Conservation (phyloP, 2,329 filamentous ascomycete genomes). For the Trichoderma sp. region DNA sequence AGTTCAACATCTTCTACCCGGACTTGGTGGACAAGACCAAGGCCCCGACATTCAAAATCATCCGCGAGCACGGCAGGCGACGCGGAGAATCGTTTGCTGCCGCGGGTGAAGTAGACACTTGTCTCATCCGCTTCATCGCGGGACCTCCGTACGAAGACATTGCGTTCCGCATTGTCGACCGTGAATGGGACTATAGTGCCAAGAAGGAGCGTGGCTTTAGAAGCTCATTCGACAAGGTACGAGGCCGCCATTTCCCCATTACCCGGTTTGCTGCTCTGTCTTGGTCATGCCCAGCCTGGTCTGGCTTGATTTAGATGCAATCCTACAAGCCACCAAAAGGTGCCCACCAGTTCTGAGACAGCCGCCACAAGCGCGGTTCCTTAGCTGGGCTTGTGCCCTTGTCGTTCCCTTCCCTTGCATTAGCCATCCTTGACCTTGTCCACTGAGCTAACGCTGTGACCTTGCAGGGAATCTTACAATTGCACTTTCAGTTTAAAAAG, state of each 20-base stretch:
- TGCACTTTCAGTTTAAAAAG: slow-evolving; percentile 99
- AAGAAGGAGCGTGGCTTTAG: slow-evolving; percentile 93
- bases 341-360: background rate
- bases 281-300: slow-evolving; percentile 13
- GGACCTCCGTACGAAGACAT: slow-evolving; percentile 96
- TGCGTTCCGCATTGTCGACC: slow-evolving; percentile 94
- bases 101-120: slow-evolving; percentile 95
- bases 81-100: slow-evolving; percentile 89
- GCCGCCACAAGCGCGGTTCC: slow-evolving; percentile 18
- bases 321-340: background rate
- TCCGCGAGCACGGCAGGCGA: slow-evolving; percentile 85
- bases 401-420: background rate
- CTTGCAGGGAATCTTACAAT: slow-evolving; percentile 79
- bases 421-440: slow-evolving; percentile 16
- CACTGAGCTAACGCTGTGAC: slow-evolving; percentile 4
- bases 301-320: slow-evolving; percentile 9
- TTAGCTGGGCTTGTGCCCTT: background rate
- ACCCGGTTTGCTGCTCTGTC: slow-evolving; percentile 20
- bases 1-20: slow-evolving; percentile 99
- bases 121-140: slow-evolving; percentile 91
- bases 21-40: slow-evolving; percentile 93
- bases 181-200: slow-evolving; percentile 98
- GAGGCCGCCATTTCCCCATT: slow-evolving; percentile 31
- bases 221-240: slow-evolving; percentile 95
- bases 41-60: slow-evolving; percentile 93